Base-by-base conservation (phyloP, 2,329 filamentous ascomycete genomes). In the Nigrospora sphaerica region DNA sequence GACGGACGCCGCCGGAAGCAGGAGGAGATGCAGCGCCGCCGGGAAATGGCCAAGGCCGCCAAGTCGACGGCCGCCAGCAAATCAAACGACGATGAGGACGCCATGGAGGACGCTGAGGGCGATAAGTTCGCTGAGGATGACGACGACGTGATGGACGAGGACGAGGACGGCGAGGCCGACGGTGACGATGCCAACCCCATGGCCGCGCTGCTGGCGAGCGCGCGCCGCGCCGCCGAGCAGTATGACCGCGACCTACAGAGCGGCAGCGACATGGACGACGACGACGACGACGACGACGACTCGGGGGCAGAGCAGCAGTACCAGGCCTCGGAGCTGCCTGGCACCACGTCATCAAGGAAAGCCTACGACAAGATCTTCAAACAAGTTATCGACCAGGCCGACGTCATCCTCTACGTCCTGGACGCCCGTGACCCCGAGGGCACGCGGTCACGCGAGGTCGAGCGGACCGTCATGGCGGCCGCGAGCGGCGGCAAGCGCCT, bases 331-430 rank as follows among this genome's bases (percentile, higher is more conserved):
- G 71, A 75, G 38, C 67, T 80, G 34, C 70, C 70, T 17, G 69
- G 74, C 49, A 73, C 72, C 14, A 74, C 77, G 7, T 77, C 78
- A 3, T 95, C 91, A 44, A 81, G 90, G 59, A 88, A 84, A 67
- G 88, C 89, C 46, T 95, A 92, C 67, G 90, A 95, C 77, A 95
- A 95, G 74, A 83, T 95, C 57, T 96, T 95, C 77, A 95, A 95
- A 74, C 80, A 88, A 61, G 90, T 96, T 14, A 83, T 95, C 32
- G 88, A 95, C 51, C 80, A 87, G 52, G 87, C 91, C 42, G 91
- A 96, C 62, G 90, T 96, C 28, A 78, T 96, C 33, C 80, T 96
- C 44, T 96, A 96, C 68, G 89, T 96, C 43, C 81, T 96, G 47
- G 91, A 96, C 61, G 91, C 92, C 45, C 83, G 91, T 57, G 90